These are phyloP conservation scores for Tribonema minus DNA, from an alignment of 108 stramenopile genomes.

Conservation along the genomic window DNA sequence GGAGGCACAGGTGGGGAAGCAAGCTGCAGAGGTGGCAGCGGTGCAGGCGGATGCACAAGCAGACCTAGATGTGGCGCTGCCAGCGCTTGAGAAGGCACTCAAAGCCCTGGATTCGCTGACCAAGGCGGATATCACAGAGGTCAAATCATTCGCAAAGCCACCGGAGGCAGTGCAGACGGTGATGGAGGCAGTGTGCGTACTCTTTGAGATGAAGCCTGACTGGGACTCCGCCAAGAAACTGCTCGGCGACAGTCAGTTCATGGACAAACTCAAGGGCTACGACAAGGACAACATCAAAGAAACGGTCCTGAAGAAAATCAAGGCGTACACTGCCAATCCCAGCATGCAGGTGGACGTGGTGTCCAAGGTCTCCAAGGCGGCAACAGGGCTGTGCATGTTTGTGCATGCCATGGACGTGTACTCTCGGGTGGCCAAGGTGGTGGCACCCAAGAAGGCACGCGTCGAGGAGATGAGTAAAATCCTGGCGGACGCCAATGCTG, in stretches of 20 bases:
- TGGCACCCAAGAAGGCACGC: conserved; percentile 59
- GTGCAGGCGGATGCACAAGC: conserved; percentile 63
- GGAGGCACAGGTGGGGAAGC: conserved; percentile 55
- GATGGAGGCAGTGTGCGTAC: conserved; percentile 66
- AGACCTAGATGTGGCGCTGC: conserved; percentile 62
- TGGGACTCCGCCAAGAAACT: conserved; percentile 65
- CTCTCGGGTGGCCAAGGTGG: conserved; percentile 61
- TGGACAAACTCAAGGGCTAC: conserved; percentile 58
- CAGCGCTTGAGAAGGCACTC: conserved; percentile 57
- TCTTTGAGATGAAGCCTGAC: conserved; percentile 62
- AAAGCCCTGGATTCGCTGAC: conserved; percentile 56
- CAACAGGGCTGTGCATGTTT: conserved; percentile 61
- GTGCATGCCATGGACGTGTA: conserved; percentile 67
- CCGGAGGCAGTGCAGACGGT: conserved; percentile 59
- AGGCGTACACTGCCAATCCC: conserved; percentile 51
- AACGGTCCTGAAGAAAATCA: conserved; percentile 48
- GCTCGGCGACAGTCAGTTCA: conserved; percentile 44
- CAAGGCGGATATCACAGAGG: conserved; percentile 62
- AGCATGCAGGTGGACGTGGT: conserved; percentile 58
- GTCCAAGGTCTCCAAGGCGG: conserved; percentile 54
- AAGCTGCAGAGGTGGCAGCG: conserved; percentile 58
- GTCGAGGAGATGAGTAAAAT: conserved; percentile 59
- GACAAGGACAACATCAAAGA: conserved; percentile 65
- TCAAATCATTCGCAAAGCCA: conserved; percentile 62
- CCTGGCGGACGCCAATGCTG: conserved; percentile 51